Conservation (phyloP, 2,329 filamentous ascomycete species). For the Paecilomyces sp. region DNA sequence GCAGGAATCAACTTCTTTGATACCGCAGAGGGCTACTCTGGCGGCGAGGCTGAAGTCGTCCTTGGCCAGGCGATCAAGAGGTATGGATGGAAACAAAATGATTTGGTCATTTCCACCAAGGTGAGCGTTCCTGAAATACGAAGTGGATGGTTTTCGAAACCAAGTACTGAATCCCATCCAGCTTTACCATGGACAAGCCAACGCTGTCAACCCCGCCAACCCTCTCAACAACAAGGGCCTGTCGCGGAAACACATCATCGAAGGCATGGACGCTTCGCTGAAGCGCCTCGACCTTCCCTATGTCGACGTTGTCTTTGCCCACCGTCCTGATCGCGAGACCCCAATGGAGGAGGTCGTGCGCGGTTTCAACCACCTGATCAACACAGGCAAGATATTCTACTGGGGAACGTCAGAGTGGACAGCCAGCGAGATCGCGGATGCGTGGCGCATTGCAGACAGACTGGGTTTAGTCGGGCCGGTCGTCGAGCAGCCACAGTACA, state of each 20-base stretch:
- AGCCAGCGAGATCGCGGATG: constrained; percentile 58
- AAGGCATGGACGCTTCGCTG: constrained; percentile 56
- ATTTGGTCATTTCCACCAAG: constrained; percentile 34
- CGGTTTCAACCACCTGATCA: constrained; percentile 64
- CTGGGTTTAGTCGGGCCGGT: constrained; percentile 56
- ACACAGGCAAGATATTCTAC: constrained; percentile 61
- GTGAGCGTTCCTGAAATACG: constrained; percentile 7
- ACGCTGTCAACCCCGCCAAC: constrained; percentile 54
- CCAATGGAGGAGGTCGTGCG: constrained; percentile 66
- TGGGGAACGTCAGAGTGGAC: constrained; percentile 66
- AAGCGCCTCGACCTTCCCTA: constrained; percentile 58
- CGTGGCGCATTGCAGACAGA: constrained; percentile 54
- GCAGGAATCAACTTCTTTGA: constrained; percentile 54
- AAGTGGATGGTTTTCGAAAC: not conserved
- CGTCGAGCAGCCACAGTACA: constrained; percentile 62
- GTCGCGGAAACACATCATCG: constrained; percentile 62
- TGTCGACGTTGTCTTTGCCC: constrained; percentile 63
- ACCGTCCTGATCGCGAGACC: constrained; percentile 59
- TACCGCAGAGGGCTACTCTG: constrained; percentile 45
- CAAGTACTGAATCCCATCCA: constrained; percentile 2
- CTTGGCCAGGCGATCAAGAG: constrained; percentile 52
- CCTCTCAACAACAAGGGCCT: constrained; percentile 61
- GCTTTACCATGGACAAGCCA: constrained; percentile 59
- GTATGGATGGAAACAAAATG: constrained; percentile 51
- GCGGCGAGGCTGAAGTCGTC: constrained; percentile 46